Conservation (phyloP, 768 basidiomycete species). For the Tylopilus subfusipes region DNA sequence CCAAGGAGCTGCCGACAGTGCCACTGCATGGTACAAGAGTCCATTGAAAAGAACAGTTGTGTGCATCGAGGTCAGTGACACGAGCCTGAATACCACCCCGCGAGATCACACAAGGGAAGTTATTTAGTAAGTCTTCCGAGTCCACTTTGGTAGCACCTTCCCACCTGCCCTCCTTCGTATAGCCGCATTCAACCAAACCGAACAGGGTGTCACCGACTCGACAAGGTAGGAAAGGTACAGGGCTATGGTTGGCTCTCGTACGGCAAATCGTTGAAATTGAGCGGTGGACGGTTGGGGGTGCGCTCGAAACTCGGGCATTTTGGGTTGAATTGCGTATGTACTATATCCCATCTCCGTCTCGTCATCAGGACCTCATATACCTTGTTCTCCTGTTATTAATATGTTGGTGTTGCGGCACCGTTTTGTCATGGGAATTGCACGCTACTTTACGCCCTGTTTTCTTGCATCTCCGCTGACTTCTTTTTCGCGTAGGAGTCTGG, state of each 20-base stretch:
- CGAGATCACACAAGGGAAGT: constrained; percentile 68
- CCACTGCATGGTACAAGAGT: neutral
- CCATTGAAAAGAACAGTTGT: constrained; percentile 66
- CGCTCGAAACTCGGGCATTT: constrained; percentile 60
- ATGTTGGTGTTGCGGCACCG: constrained; percentile 1
- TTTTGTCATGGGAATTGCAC: neutral
- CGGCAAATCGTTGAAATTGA: constrained; percentile 75
- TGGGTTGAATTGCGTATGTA: constrained; percentile 77
- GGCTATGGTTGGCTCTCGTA: constrained; percentile 72
- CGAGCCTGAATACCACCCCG: constrained; percentile 58
- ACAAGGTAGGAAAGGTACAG: constrained; percentile 73
- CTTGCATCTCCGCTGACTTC: neutral
- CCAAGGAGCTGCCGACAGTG: neutral
- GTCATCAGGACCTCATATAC: constrained; percentile 9
- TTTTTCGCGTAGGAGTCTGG: constrained; percentile 45
- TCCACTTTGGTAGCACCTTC: neutral
- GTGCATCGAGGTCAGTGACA: constrained; percentile 82
- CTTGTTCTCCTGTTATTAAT: constrained; percentile 4
- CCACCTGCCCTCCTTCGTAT: constrained; percentile 1
- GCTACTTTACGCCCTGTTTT: neutral
- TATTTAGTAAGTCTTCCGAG: constrained; percentile 54
- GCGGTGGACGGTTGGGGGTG: constrained; percentile 72
- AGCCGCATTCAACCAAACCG: constrained; percentile 79
- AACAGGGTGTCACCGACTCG: constrained; percentile 69
- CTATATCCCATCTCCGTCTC: constrained; percentile 10